Conservation (phyloP, 352 stramenopile genomes). For the Globisporangium nagaii region DNA sequence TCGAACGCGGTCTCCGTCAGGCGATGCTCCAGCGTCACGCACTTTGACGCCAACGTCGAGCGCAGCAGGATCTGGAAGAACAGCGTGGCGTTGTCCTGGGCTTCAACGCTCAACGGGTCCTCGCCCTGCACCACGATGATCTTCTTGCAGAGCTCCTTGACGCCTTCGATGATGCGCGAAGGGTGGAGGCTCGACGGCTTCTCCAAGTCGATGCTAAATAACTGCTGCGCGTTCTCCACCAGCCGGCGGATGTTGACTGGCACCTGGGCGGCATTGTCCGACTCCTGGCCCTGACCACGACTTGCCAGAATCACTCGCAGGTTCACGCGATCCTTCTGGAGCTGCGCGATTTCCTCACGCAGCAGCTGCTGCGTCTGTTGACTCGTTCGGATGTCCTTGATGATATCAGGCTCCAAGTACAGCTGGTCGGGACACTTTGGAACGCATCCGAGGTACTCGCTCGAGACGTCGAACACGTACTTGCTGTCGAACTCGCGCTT, state of each 20-base stretch:
- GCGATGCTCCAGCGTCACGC: constrained; percentile 93
- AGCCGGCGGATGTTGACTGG: constrained; percentile 93
- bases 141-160: constrained; percentile 92
- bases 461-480: constrained; percentile 91
- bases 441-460: constrained; percentile 90
- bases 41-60: constrained; percentile 95
- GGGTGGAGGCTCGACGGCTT: constrained; percentile 93
- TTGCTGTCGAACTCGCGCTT: constrained; percentile 93
- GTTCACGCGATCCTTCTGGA: constrained; percentile 93
- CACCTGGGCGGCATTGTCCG: constrained; percentile 86
- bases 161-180: constrained; percentile 82
- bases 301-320: constrained; percentile 94
- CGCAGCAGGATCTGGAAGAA: constrained; percentile 98
- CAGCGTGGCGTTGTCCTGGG: constrained; percentile 97
- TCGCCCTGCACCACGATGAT: constrained; percentile 96
- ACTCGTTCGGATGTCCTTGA: constrained; percentile 91
- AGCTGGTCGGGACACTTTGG: constrained; percentile 80
- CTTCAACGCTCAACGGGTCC: constrained; percentile 93
- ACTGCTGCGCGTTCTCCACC: constrained; percentile 95
- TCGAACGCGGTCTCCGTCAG: constrained; percentile 96
- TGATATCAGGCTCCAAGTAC: constrained; percentile 82
- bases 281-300: constrained; percentile 92
- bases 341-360: constrained; percentile 90
- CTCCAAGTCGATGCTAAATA: constrained; percentile 91
- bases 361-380: constrained; percentile 91